phyloP scores from a whole-genome alignment of 192 early-diverging fungal genomes.

The Coemansia sp. region DNA sequence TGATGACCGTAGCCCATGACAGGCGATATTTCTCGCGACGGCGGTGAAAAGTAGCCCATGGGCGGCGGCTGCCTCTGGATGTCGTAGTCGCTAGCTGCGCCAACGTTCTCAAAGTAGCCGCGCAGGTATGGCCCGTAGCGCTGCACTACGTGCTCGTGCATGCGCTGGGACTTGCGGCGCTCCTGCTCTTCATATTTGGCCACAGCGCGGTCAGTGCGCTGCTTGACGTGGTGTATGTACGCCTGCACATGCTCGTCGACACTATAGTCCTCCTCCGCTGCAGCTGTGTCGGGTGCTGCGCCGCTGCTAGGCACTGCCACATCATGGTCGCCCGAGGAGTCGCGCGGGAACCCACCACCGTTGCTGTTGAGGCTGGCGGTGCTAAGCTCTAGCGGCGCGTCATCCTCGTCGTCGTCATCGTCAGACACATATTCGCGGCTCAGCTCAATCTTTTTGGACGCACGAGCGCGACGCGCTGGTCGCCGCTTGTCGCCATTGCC shows the following conservation, averaged over 20 bases:
- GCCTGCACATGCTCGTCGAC: slow-evolving; percentile 52
- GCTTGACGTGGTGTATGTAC: slow-evolving; percentile 51
- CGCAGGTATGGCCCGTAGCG: slow-evolving; percentile 50
- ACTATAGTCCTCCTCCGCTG: slow-evolving; percentile 27
- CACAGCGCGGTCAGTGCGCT: slow-evolving; percentile 47
- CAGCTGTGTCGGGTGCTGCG: background rate
- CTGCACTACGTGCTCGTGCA: slow-evolving; percentile 51
- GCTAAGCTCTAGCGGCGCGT: slow-evolving; percentile 37
- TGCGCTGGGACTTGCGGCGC: slow-evolving; percentile 49
- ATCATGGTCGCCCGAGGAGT: slow-evolving; percentile 20
- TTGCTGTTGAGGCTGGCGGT: slow-evolving; percentile 14
- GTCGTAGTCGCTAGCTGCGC: slow-evolving; percentile 18
- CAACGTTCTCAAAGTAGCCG: slow-evolving; percentile 37
- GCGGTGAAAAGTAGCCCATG: slow-evolving; percentile 53
- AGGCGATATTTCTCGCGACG: slow-evolving; percentile 23
- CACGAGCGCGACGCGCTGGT: slow-evolving; percentile 21
- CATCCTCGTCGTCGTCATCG: slow-evolving; percentile 42
- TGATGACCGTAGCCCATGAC: background rate
- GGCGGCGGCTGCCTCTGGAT: slow-evolving; percentile 21
- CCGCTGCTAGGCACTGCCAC: slow-evolving; percentile 26
- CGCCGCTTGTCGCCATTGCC: slow-evolving; percentile 19
- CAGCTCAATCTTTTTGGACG: slow-evolving; percentile 41
- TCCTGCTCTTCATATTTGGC: slow-evolving; percentile 47
- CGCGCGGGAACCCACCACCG: slow-evolving; percentile 9
- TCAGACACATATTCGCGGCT: slow-evolving; percentile 49